Evolutionary conservation across 768 basidiomycete species (phyloP), one percentile per base, ranked within the genome.

Genomic region (Termitomyces sp.): DNA sequence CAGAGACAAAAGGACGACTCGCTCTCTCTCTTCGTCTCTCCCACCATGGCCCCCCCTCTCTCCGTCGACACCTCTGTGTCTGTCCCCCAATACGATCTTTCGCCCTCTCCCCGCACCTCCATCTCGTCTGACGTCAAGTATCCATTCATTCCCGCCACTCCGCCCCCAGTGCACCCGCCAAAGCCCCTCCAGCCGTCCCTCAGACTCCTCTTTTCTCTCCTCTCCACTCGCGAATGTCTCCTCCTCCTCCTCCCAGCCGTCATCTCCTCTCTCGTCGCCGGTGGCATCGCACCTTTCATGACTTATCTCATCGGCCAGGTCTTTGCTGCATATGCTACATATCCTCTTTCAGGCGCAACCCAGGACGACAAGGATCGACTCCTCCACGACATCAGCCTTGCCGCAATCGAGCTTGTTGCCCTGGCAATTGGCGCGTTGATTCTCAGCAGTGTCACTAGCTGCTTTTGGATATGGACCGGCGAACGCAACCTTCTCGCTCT

Each of bases 391-490:
- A 78, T 90, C 53, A 84, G 86, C 14, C 57, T 82, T 4, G 80
- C 83, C 12, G 84, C 90, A 0, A 57, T 92, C 22, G 75, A 90
- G 67, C 82, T 93, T 10, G 67, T 90, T 8, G 85, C 73, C 10
- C 73, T 94, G 1, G 87, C 84, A 2, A 66, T 83, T 4, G 87
- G 82, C 14, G 82, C 87, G 1, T 75, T 97, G 30, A 69, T 81
- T 2, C 75, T 94, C 56, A 90, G 88, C 66, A 90, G 88, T 61
- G 63, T 88, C 58, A 91, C 88, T 2, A 85, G 86, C 49, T 79
- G 77, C 28, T 70, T 96, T 10, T 98, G 96, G 96, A 90, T 94
- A 48, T 84, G 86, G 75, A 83, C 87, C 6, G 94, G 92, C 4
- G 96, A 98, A 69, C 76, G 83, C 57, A 91, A 92, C 61, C 84